Evolutionary conservation across 768 basidiomycete genomes (phyloP).

Genomic region (Tephrocybe rancida): DNA sequence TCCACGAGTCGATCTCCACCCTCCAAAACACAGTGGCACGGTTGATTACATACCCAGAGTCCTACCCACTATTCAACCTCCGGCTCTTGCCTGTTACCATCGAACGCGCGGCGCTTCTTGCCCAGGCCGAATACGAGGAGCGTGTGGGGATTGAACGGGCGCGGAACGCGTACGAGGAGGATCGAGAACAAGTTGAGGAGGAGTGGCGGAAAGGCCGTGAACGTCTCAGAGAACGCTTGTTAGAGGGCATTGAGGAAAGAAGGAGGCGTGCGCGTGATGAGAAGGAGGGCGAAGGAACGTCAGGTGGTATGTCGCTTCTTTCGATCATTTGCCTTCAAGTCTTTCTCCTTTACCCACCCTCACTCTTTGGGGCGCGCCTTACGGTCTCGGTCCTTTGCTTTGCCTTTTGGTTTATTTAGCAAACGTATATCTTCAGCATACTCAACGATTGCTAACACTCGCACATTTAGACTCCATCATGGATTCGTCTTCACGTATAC

Average conservation of each 20-base stretch:
- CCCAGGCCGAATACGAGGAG: constrained; percentile 67
- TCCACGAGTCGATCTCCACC: constrained; percentile 60
- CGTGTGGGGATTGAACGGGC: constrained; percentile 63
- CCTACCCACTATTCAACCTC: constrained; percentile 63
- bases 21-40: constrained; percentile 59
- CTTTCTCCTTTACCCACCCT: not conserved
- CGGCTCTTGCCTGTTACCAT: constrained; percentile 73
- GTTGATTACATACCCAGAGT: constrained; percentile 69
- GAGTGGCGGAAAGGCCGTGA: constrained; percentile 79
- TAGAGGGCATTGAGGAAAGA: constrained; percentile 85
- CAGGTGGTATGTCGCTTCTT: constrained; percentile 42
- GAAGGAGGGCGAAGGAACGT: constrained; percentile 83
- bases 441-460: no score
- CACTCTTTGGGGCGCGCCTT: no score
- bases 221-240: constrained; percentile 69
- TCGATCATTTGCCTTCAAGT: constrained; percentile 21
- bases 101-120: constrained; percentile 74
- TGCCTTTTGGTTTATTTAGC: no score
- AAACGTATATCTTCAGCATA: no score
- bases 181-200: constrained; percentile 76
- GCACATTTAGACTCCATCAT: constrained; percentile 74
- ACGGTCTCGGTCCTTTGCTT: no score
- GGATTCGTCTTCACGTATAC: constrained; percentile 74
- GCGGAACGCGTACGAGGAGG: constrained; percentile 74
- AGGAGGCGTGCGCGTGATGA: constrained; percentile 78